Percentiles rank a stretch among this genome's conserved stretches.
Conservation (phyloP, 495 filamentous ascomycete genomes). For the Aspergillus bertholletiae region DNA sequence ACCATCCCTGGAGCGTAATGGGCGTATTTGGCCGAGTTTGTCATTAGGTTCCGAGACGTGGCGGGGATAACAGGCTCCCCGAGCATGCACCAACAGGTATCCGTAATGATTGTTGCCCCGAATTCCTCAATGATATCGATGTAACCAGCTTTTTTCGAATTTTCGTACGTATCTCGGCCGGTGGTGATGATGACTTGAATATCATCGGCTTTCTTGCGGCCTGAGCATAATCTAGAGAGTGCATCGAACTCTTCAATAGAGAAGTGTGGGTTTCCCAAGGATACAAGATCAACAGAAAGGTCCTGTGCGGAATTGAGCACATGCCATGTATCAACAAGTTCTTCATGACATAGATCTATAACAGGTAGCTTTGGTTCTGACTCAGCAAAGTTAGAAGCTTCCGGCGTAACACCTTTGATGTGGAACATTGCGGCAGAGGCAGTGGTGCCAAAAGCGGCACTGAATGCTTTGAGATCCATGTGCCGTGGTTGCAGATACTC, state of each 20-base stretch:
- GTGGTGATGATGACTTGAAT: constrained; percentile 3
- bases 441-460: constrained; percentile 30
- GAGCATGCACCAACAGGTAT: constrained; percentile 14
- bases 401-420: constrained; percentile 22
- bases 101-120: constrained; percentile 5
- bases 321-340: constrained; percentile 10
- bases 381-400: constrained; percentile 9
- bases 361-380: neutral
- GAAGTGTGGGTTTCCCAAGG: constrained; percentile 34
- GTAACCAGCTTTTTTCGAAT: neutral
- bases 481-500: constrained; percentile 7
- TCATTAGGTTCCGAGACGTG: constrained; percentile 1
- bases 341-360: neutral
- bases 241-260: constrained; percentile 18
- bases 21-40: constrained; percentile 10
- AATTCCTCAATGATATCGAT: neutral
- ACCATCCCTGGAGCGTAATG: constrained; percentile 11
- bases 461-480: constrained; percentile 29
- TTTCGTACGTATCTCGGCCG: neutral
- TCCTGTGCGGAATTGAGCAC: constrained; percentile 14
- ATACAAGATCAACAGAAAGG: constrained; percentile 22
- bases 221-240: neutral
- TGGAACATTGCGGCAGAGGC: constrained; percentile 32
- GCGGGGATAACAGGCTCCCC: constrained; percentile 5
- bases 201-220: neutral